These are phyloP conservation scores for Anthoceros angustus DNA, from an alignment of 225 moss, liverwort and hornwort species.

Conservation along the genomic window DNA sequence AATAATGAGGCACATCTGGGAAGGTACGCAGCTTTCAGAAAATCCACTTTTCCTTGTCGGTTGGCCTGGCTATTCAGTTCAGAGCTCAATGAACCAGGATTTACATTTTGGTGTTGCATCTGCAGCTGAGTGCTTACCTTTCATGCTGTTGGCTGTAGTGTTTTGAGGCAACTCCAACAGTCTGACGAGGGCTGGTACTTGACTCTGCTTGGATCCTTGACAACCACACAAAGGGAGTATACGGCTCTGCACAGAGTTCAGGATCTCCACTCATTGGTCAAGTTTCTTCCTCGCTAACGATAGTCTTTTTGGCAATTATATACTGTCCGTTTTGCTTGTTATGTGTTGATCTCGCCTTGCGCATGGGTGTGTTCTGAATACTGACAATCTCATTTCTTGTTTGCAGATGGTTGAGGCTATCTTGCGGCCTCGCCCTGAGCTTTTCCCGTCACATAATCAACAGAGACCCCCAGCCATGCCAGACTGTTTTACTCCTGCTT, in stretches of 20 bases:
- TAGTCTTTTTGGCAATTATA: not conserved
- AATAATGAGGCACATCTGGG: slow-evolving; percentile 38
- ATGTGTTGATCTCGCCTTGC: not conserved
- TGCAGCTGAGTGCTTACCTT: slow-evolving; percentile 6
- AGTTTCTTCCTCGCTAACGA: not conserved
- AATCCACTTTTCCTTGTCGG: no score
- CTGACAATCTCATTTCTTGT: not conserved
- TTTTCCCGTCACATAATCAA: slow-evolving; percentile 79
- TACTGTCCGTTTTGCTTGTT: not conserved
- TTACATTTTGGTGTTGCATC: not conserved
- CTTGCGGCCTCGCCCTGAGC: slow-evolving; percentile 79
- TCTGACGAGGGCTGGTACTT: slow-evolving; percentile 56
- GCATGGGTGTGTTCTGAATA: not conserved
- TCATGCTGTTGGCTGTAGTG: slow-evolving; percentile 20
- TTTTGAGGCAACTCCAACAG: slow-evolving; percentile 36
- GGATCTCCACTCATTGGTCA: slow-evolving; percentile 83
- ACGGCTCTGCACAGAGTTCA: slow-evolving; percentile 81
- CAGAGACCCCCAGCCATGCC: slow-evolving; percentile 94
- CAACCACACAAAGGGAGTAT: slow-evolving; percentile 94
- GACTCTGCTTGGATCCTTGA: slow-evolving; percentile 77
- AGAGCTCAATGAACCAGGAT: not conserved
- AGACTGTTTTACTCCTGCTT: slow-evolving; percentile 85
- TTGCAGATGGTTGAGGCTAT: slow-evolving; percentile 95
- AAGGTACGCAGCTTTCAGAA: slow-evolving; percentile 28
- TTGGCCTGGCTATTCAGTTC: not conserved